phyloP scores from a whole-genome alignment of 768 basidiomycete species.

The Rhodosporidiobolus sp. region DNA sequence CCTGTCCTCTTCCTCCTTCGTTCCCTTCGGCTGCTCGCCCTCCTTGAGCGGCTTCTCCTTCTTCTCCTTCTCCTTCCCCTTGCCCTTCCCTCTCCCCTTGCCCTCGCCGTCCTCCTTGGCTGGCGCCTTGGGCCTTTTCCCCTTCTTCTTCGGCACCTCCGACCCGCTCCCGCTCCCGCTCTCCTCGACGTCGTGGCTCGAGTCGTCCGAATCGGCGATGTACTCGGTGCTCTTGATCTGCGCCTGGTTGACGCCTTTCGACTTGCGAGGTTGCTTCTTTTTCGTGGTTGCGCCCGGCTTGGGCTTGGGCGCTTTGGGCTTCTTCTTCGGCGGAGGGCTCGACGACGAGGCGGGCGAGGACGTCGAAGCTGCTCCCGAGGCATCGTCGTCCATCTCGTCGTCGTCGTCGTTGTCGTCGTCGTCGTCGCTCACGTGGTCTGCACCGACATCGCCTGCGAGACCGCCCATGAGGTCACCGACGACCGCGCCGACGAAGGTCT shows the following conservation, averaged over 20 bases:
- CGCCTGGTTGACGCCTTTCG: neutral
- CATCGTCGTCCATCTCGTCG: neutral
- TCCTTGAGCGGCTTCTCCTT: conserved; percentile 10
- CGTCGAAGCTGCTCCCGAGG: neutral
- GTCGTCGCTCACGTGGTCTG: neutral
- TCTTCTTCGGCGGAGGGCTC: no score
- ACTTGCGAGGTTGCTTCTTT: neutral
- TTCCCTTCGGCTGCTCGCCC: conserved; percentile 9
- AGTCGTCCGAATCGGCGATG: conserved; percentile 18
- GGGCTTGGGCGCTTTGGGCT: neutral
- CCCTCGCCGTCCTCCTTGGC: neutral
- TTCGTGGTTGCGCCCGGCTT: neutral
- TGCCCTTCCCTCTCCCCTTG: neutral
- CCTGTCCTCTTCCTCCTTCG: conserved; percentile 7
- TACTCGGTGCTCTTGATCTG: conserved; percentile 6
- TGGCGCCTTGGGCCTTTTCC: neutral
- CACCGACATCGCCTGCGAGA: neutral
- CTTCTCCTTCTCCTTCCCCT: neutral
- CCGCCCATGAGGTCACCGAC: neutral
- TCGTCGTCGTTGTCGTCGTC: neutral
- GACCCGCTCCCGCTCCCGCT: neutral
- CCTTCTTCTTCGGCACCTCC: neutral
- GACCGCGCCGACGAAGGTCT: neutral
- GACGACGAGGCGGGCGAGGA: neutral
- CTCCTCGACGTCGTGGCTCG: neutral